Base-by-base conservation (phyloP, 495 filamentous ascomycete species). In the Trichoderma asperelloides region DNA sequence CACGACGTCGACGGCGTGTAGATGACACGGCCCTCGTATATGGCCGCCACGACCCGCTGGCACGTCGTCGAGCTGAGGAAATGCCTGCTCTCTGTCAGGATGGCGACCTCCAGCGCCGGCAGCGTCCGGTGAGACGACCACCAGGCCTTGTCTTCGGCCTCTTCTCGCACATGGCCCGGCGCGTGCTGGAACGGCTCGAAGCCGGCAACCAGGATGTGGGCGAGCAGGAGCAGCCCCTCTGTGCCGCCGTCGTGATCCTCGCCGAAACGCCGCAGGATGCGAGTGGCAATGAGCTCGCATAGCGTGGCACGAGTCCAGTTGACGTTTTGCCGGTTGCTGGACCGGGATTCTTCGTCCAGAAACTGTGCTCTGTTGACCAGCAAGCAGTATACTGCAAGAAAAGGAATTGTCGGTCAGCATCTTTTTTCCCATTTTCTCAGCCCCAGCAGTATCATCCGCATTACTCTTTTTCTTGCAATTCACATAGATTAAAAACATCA, bases 111-210 rank as follows among this genome's bases (percentile, higher is more conserved):
- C 8, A 91, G 78, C 12, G 87, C 86, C 1, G 87, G 88, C 28
- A 89, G 75, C 57, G 84, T 90, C 62, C 84, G 78, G 70, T 89
- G 79, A 63, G 82, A 79, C 2, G 76, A 75, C 81, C 82, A 86
- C 5, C 77, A 72, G 18, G 75, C 74, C 11, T 78, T 76, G 25
- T 80, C 76, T 47, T 73, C 75, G 30, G 82, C 82, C 66, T 87
- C 76, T 30, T 75, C 72, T 57, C 81, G 72, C 41, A 89, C 76
- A 64, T 87, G 83, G 13, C 75, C 70, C 3, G 89, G 89, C 2
- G 87, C 87, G 65, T 86, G 87, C 69, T 89, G 87, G 67, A 91
- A 90, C 7, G 89, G 89, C 68, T 89, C 85, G 70, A 91, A 91
- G 18, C 87, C 86, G 28, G 87, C 85, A 63, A 91, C 85, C 41